These are phyloP conservation scores for Ocimum tenuiflorum DNA, from an alignment of 257 asterid species.

Conservation along the genomic window DNA sequence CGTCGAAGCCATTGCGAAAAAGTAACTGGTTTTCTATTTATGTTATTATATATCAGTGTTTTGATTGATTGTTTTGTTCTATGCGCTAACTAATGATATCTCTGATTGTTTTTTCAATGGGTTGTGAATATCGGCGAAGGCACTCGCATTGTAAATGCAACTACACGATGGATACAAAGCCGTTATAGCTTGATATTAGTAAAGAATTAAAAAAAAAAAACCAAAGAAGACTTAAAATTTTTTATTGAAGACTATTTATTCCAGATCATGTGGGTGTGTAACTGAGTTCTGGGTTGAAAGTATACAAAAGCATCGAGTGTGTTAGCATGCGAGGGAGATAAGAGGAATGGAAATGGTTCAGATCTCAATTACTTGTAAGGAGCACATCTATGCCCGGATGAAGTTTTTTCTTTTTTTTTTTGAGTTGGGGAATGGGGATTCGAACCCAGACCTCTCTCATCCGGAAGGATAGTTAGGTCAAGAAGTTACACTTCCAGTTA, in stretches of 20 bases:
- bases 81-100: neutral
- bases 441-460: no score
- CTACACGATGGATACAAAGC: neutral
- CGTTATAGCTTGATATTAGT: neutral
- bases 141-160: neutral
- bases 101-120: neutral
- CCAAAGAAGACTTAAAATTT: no score
- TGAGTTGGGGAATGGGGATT: no score
- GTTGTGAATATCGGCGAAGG: neutral
- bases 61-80: neutral
- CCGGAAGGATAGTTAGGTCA: neutral
- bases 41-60: neutral
- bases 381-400: neutral
- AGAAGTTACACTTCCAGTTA: neutral
- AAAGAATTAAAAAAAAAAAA: no score
- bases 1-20: slow-evolving; percentile 65
- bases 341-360: no score
- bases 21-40: slow-evolving; percentile 26
- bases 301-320: neutral
- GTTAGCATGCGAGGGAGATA: neutral
- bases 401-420: no score
- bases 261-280: neutral
- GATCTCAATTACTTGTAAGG: no score
- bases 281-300: neutral
- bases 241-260: neutral